Base-by-base conservation (phyloP, 1,284 basidiomycete species). In the Ganoderma boninense region DNA sequence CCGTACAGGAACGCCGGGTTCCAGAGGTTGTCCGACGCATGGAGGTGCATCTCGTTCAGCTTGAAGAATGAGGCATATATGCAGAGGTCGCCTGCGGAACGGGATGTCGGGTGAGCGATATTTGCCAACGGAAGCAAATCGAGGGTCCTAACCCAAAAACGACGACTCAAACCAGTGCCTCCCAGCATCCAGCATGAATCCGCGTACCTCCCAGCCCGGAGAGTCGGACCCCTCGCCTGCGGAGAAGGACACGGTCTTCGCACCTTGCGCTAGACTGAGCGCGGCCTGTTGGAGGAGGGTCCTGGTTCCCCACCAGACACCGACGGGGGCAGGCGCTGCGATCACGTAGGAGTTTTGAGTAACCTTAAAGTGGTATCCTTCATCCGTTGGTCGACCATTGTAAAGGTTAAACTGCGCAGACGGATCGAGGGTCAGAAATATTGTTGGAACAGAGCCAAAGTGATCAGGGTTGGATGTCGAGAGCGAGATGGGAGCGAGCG, bases 171-270 rank as follows among this genome's bases (percentile, higher is more conserved):
- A 84, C 77, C 78, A 83, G 68, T 83, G 81, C 40, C 82, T 75
- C 0, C 80, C 82, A 13, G 77, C 80, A 67, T 83, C 82, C 20
- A 84, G 76, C 83, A 84, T 84, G 69, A 82, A 80, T 11, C 83
- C 82, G 7, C 82, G 76, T 2, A 82, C 79, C 32, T 78, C 78
- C 81, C 82, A 84, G 11, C 80, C 82, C 1, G 83, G 83, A 23
- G 77, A 74, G 70, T 83, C 82, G 1, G 64, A 67, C 0, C 80
- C 78, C 2, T 71, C 69, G 1, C 81, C 82, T 16, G 77, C 67
- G 4, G 82, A 79, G 40, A 83, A 74, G 4, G 66, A 59, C 32
- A 78, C 71, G 3, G 59, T 71, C 26, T 73, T 74, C 46, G 77
- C 72, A 13, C 78, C 77, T 1, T 76, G 73, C 11, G 73, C 77